Base-by-base conservation (phyloP, 2,329 filamentous ascomycete genomes). In the Claviceps monticola region DNA sequence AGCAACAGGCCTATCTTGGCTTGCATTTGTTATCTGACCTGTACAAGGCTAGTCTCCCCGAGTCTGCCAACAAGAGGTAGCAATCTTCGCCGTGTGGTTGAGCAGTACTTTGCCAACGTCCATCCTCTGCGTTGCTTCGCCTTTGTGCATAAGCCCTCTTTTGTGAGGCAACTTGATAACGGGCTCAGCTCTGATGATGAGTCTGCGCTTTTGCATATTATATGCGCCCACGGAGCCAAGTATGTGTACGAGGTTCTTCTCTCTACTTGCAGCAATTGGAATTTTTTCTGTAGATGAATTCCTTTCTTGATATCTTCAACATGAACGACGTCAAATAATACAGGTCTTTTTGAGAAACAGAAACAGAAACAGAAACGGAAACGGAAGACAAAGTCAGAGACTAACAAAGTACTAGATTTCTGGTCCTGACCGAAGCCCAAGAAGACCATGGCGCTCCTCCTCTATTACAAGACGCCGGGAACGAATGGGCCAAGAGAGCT, bases 41-140 rank as follows among this genome's bases (percentile, higher is more conserved):
- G 6, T 14, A 14, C 34, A 8, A 68, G 66, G 66, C 59, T 68
- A 9, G 56, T 66, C 19, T 62, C 64, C 5, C 55, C 63, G 16
- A 63, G 59, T 11, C 62, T 68, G 5, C 66, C 66, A 11, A 58
- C 62, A 9, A 50, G 55, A 19, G 19, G 19, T n/a, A 62, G 63
- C 49, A 65, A 67, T 44, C 60, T 68, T 21, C 66, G 66, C 14
- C 61, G 61, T 0, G 61, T 68, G 3, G 63, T 68, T 23, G 66
- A 68, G 46, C 66, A 66, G 53, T 68, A 68, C 52, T 68, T 68
- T 55, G 58, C 64, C 53, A 68, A 68, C 34, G 58, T 68, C 4
- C 74, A 69, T 49, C 66, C 66, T n/a, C 61, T 69, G 4, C 63
- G 67, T 19, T 69, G 67, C 54, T 69, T 69, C 50, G 66, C 67